These are phyloP conservation scores for Eutrema yunnanense DNA, from an alignment of 345 rosid species.

Conservation along the genomic window DNA sequence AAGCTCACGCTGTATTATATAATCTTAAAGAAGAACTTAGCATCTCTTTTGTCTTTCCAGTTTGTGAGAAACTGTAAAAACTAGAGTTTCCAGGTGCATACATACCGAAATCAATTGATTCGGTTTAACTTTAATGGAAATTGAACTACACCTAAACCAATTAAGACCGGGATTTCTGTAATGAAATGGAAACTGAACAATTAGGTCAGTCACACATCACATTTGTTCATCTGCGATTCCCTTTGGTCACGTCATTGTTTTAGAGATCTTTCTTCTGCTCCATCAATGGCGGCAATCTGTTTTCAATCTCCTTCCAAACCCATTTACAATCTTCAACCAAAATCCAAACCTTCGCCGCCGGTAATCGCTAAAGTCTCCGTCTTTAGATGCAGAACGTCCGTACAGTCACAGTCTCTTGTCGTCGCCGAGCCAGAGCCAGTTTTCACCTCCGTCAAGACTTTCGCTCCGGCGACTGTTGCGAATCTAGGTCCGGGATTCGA, in stretches of 20 bases:
- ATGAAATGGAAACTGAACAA: background rate
- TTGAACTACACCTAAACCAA: background rate
- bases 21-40: background rate
- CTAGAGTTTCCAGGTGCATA: background rate
- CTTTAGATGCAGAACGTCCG: conserved; percentile 47
- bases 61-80: background rate
- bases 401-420: conserved; percentile 28
- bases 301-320: conserved; percentile 37
- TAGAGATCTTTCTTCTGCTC: background rate
- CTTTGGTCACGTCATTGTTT: background rate
- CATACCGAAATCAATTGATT: background rate
- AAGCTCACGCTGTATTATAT: conserved; percentile 13
- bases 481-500: conserved; percentile 91
- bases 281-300: conserved; percentile 33
- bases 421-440: conserved; percentile 62
- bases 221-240: background rate
- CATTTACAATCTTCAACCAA: background rate
- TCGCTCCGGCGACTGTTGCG: conserved; percentile 89
- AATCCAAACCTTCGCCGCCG: conserved; percentile 6
- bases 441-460: conserved; percentile 68
- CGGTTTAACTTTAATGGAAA: too few species aligned
- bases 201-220: background rate
- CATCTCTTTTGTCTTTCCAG: background rate
- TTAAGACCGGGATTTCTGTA: background rate
- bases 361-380: conserved; percentile 12